Evolutionary conservation across 2,329 filamentous ascomycete species (phyloP), one percentile per base, ranked within the genome.

Genomic region (Fusarium temperatum): DNA sequence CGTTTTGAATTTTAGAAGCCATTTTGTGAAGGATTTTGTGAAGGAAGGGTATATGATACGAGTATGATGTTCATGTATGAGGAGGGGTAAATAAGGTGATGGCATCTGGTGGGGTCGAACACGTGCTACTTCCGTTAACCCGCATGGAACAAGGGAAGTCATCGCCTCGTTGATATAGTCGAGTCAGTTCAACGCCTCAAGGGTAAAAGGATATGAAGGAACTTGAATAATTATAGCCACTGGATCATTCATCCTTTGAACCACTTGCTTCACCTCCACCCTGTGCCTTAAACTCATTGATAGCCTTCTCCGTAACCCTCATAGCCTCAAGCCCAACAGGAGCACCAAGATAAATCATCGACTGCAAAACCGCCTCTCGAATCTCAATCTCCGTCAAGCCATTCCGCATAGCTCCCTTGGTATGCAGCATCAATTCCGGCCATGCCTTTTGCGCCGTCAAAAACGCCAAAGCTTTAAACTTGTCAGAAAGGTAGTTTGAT

Each of bases 51-150:
- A 13, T 39, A 22, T 51, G 50, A 28, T 60, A 47, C 24, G 57
- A 68, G 39, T 47, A 39, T 44, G 60, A 57, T 56, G 50, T 51
- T 54, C 15, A 36, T 5, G 30, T 10, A 44, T 24, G 48, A 51
- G 61, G 62, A 64, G 68, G 66, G 72, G 72, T 68, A 68, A 59
- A 61, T 72, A 64, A 70, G 50, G 36, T 51, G 56, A 62, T 56
- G 32, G 35, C 14, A 18, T 41, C 51, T 50, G 68, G 60, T 70
- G 72, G 62, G 68, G 50, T 45, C 18, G 10, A 54, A 41, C 70
- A 72, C 72, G 56, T 68, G 67, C 36, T 36, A 26, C 42, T 75
- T 75, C 73, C 73, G 30, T 75, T 75, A 41, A 67, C 51, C 73
- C 73, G 73, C 47, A 59, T 59, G 70, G 73, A 48, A 47, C 28